These are phyloP conservation scores for Fusarium concolor DNA, from an alignment of 2,329 filamentous ascomycete species.

Conservation along the genomic window DNA sequence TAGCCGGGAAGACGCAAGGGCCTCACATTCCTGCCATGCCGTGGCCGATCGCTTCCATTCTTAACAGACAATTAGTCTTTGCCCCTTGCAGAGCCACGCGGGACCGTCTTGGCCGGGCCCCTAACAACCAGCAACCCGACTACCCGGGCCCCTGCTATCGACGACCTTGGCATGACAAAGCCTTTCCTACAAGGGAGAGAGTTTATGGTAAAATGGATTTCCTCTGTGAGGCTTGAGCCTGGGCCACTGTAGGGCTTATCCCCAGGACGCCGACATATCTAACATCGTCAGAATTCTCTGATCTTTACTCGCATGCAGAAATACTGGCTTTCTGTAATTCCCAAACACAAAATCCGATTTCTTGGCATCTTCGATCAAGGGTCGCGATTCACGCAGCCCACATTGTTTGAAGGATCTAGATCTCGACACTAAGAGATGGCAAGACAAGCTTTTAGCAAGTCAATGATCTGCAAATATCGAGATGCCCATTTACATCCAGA, in stretches of 20 bases:
- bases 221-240: background rate
- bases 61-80: background rate
- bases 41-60: conserved; percentile 8
- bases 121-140: background rate
- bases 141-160: background rate
- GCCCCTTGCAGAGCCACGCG: background rate
- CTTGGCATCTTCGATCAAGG: too few species aligned
- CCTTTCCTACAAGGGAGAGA: background rate
- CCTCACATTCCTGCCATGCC: conserved; percentile 1
- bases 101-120: background rate
- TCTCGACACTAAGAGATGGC: background rate
- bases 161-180: background rate
- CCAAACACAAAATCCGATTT: too few species aligned
- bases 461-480: background rate
- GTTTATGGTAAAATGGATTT: background rate
- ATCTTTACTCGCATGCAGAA: background rate
- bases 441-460: conserved; percentile 1
- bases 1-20: too few species aligned
- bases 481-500: background rate
- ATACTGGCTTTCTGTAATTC: background rate
- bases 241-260: background rate
- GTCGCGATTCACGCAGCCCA: background rate
- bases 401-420: background rate
- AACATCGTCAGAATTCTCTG: background rate
- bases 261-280: conserved; percentile 1